Evolutionary conservation across 371 early-diverging fungal species (phyloP), one percentile per base, ranked within the genome.

Genomic region (Gilbertella persicaria): DNA sequence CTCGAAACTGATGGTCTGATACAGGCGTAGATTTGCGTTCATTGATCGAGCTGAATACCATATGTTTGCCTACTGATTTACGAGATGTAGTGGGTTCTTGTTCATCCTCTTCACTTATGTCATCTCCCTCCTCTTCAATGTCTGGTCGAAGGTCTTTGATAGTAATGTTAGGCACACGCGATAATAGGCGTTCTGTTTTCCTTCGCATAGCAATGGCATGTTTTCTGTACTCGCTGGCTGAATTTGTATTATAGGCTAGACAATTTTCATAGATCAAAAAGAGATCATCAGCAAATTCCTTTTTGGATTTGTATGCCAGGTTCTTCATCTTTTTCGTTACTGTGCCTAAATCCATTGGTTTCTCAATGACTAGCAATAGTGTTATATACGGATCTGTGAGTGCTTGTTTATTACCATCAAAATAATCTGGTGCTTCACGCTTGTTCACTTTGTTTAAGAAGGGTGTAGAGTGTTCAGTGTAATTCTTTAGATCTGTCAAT

Each of bases 381-480:
- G 55, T 19, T 19, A 17, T 13, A 5, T 2, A 24, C 13, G 21
- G 7, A 19, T 35, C 14, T 38, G 3, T 14, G 6, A 9, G 9
- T 38, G 5, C 13, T 23, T 9, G 40, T 26, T 33, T 20, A 45
- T 8, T 66, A 79, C 82, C 81, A 41, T 93, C 93, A 75, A 89
- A 92, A 62, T 99, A 99, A 72, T 96, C 94, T 0, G 98, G 98
- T 0, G 94, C 98, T 42, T 98, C 98, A 21, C 91, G 87, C 55
- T 92, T 91, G 62, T 82, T 88, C 21, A 99, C 99, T 66, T 91
- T 92, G 54, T 83, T 85, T 16, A 96, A 73, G 66, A 99, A 99
- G 3, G 97, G 97, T 5, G 75, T 67, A 0, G 97, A 90, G 53
- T 93, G 91, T 20, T 87, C 88, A 9, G 86, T 85, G 55, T 85